These are phyloP conservation scores for Anthracocystis panici-leucophaei DNA, from an alignment of 1,284 basidiomycete species.

Conservation along the genomic window DNA sequence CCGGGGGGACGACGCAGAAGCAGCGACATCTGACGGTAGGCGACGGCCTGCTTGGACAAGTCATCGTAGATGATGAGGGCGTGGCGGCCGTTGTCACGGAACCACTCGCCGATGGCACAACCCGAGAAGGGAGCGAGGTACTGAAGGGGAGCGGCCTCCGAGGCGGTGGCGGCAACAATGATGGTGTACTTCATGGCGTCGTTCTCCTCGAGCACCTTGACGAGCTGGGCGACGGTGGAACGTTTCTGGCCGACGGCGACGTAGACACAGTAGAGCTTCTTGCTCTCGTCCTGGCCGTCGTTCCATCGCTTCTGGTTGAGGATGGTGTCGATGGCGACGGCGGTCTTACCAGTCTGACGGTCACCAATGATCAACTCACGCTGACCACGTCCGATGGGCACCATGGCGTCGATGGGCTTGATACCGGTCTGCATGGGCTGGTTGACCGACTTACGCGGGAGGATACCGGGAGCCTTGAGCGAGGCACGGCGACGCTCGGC, in stretches of 20 bases:
- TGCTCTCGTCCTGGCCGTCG: conserved; percentile 91
- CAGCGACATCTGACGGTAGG: conserved; percentile 99
- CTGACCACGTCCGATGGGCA: conserved; percentile 99
- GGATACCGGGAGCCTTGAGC: conserved; percentile 97
- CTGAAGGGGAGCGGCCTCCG: conserved; percentile 97
- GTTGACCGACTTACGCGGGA: conserved; percentile 98
- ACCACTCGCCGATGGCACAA: conserved; percentile 99
- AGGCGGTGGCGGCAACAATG: conserved; percentile 98
- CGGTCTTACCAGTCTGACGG: conserved; percentile 99
- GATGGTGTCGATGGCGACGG: conserved; percentile 98
- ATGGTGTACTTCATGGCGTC: conserved; percentile 99
- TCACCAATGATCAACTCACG: conserved; percentile 99
- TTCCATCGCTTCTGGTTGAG: conserved; percentile 99
- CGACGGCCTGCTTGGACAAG: conserved; percentile 99
- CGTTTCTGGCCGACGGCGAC: conserved; percentile 99
- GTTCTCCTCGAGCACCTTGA: conserved; percentile 99
- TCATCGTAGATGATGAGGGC: conserved; percentile 99
- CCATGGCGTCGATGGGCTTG: conserved; percentile 99
- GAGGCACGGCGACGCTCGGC: conserved; percentile 94
- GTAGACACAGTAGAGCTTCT: conserved; percentile 99
- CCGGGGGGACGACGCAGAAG: conserved; percentile 99
- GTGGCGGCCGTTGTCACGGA: conserved; percentile 99
- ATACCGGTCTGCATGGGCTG: conserved; percentile 99
- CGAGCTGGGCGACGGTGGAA: conserved; percentile 98
- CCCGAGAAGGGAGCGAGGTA: conserved; percentile 99